A percentile compares a stretch with the other conserved stretches of the same genome.
phyloP scores from a whole-genome alignment of 2,329 filamentous ascomycete genomes.

The Calonectria crousiana region DNA sequence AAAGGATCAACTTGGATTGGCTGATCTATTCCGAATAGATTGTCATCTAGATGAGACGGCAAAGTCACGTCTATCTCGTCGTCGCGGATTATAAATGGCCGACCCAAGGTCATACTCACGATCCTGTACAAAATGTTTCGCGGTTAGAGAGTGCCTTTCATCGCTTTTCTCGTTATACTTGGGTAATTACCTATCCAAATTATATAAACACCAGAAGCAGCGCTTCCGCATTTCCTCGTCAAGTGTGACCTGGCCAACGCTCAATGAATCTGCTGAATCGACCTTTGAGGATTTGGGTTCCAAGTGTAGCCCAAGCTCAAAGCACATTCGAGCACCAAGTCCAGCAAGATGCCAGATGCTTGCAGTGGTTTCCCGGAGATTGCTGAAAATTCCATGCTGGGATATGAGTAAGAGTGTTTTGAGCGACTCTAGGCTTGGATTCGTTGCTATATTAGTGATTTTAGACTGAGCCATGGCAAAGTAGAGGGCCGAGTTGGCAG shows the following conservation, averaged over 20 bases:
- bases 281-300: background rate
- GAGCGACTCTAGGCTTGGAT: background rate
- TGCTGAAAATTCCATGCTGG: slow-evolving; percentile 24
- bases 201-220: slow-evolving; percentile 25
- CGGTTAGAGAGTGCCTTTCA: background rate
- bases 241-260: background rate
- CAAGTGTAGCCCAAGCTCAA: slow-evolving; percentile 17
- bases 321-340: slow-evolving; percentile 19
- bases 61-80: slow-evolving; percentile 19
- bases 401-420: slow-evolving; percentile 7
- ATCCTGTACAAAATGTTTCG: background rate
- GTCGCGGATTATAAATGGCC: slow-evolving; percentile 19
- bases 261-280: background rate
- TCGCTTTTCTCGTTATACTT: background rate
- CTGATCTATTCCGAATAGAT: background rate
- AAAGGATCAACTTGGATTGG: background rate
- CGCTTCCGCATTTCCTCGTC: slow-evolving; percentile 22
- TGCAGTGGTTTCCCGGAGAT: slow-evolving; percentile 11
- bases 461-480: slow-evolving; percentile 24
- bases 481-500: background rate
- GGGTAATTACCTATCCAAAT: slow-evolving; percentile 15
- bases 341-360: slow-evolving; percentile 22
- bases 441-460: background rate
- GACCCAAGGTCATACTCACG: slow-evolving; percentile 20
- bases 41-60: slow-evolving; percentile 18